Conservation (phyloP, 495 filamentous ascomycete genomes). For the Neurospora terricola region DNA sequence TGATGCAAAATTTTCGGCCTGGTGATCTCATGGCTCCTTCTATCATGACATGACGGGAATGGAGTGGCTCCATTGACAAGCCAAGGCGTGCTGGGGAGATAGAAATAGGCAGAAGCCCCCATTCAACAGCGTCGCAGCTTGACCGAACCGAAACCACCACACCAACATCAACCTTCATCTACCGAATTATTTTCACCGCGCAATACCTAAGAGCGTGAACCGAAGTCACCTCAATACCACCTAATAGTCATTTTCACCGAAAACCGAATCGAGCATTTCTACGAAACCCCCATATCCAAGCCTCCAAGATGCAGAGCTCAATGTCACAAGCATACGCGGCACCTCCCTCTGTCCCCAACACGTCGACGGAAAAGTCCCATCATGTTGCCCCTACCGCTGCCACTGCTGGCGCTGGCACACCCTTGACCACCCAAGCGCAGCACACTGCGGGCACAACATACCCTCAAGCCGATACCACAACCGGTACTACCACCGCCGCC, state of each 20-base stretch:
- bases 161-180: not conserved
- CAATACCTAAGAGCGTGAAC: not conserved
- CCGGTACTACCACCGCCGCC: not conserved
- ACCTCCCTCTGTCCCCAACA: not conserved
- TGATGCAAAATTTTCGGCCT: not conserved
- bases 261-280: not conserved
- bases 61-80: not conserved
- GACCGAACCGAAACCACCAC: not conserved
- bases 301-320: not conserved
- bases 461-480: not conserved
- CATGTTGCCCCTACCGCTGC: not conserved
- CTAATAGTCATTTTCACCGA: not conserved
- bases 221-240: not conserved
- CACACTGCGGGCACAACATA: not conserved
- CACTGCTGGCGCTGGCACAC: not conserved
- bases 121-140: not conserved
- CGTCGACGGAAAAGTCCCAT: not conserved
- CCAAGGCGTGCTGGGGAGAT: not conserved
- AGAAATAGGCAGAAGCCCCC: not conserved
- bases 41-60: not conserved
- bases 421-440: not conserved
- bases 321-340: not conserved
- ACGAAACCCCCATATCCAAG: not conserved
- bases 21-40: not conserved
- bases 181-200: not conserved